phyloP scores from a whole-genome alignment of 2,329 filamentous ascomycete genomes.

The Clarireedia hainanense region DNA sequence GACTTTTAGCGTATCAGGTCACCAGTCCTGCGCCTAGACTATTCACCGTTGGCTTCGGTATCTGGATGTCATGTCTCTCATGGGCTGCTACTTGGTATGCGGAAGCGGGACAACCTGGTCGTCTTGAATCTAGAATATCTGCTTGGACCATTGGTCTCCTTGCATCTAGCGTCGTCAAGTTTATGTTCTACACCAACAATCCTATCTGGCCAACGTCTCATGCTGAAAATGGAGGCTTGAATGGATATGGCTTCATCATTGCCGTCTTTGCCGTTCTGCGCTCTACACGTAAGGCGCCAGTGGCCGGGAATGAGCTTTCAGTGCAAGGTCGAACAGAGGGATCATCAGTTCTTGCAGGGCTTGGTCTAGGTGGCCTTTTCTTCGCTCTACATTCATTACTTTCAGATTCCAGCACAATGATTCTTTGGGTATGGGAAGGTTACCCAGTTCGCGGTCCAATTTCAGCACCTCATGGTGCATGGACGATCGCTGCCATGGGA shows the following conservation, averaged over 20 bases:
- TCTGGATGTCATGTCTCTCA: constrained; percentile 71
- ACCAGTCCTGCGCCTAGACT: constrained; percentile 66
- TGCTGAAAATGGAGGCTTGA: constrained; percentile 83
- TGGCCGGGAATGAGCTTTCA: constrained; percentile 32
- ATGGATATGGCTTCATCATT: constrained; percentile 70
- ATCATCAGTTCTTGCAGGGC: constrained; percentile 61
- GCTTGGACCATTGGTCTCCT: constrained; percentile 78
- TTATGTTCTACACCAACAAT: constrained; percentile 90
- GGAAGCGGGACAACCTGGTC: constrained; percentile 64
- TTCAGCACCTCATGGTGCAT: constrained; percentile 80
- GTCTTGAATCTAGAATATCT: constrained; percentile 73
- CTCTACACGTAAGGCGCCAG: constrained; percentile 61
- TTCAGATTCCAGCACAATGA: constrained; percentile 98
- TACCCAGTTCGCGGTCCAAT: constrained; percentile 85
- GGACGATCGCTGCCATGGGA: constrained; percentile 83
- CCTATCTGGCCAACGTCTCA: constrained; percentile 96
- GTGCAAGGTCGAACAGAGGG: constrained; percentile 51
- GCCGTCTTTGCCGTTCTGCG: constrained; percentile 68
- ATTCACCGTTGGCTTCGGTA: constrained; percentile 71
- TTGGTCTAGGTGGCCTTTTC: constrained; percentile 75
- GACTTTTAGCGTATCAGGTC: constrained; percentile 72
- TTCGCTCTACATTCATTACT: constrained; percentile 89
- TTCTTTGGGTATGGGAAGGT: constrained; percentile 95
- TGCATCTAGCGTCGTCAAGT: constrained; percentile 82
- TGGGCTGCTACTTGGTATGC: constrained; percentile 79